These are phyloP conservation scores for Colletotrichum spinosum DNA, from an alignment of 2,329 filamentous ascomycete genomes.

Conservation along the genomic window DNA sequence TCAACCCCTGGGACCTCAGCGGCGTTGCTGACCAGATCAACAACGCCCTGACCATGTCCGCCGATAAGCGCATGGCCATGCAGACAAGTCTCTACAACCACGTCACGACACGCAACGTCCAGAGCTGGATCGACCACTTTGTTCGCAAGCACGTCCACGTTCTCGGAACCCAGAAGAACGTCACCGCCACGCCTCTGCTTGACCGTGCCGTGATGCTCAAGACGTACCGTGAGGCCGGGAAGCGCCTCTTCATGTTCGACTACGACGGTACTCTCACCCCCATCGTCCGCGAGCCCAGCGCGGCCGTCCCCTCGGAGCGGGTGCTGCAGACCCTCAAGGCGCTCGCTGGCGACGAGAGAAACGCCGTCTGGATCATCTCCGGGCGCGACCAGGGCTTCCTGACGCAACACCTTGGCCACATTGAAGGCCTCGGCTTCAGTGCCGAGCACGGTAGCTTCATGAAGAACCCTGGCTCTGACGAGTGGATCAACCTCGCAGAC, in stretches of 20 bases:
- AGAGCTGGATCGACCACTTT: conserved; percentile 86
- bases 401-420: conserved; percentile 91
- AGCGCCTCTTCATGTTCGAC: conserved; percentile 97
- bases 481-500: conserved; percentile 92
- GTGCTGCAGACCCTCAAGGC: conserved; percentile 83
- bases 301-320: conserved; percentile 87
- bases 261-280: conserved; percentile 97
- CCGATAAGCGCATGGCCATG: conserved; percentile 73
- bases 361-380: conserved; percentile 98
- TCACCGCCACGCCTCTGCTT: conserved; percentile 82
- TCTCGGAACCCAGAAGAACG: conserved; percentile 79
- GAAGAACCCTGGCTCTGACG: conserved; percentile 77
- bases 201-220: conserved; percentile 79
- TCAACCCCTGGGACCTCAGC: conserved; percentile 94
- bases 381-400: conserved; percentile 94
- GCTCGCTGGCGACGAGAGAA: conserved; percentile 82
- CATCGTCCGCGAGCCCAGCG: conserved; percentile 91
- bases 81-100: conserved; percentile 83
- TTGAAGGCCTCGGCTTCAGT: conserved; percentile 88
- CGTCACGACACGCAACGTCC: conserved; percentile 87
- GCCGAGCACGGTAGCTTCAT: conserved; percentile 98
- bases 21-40: conserved; percentile 89
- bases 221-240: conserved; percentile 79
- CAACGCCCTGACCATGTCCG: conserved; percentile 80
- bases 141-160: conserved; percentile 84